Evolutionary conservation across 2,329 filamentous ascomycete genomes (phyloP).

Genomic region (Diaporthe sp.): DNA sequence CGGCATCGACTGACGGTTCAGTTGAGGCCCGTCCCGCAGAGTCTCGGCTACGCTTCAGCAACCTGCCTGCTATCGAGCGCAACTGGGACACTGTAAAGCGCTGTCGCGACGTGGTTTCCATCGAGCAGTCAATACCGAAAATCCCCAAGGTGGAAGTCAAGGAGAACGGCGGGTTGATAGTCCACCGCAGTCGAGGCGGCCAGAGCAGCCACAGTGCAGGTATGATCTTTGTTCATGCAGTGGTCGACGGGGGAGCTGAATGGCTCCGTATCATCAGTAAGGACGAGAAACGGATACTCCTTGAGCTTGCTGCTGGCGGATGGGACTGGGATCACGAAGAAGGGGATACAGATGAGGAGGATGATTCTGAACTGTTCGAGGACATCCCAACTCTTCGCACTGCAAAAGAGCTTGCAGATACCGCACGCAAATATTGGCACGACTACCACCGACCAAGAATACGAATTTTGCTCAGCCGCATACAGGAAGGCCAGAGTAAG

Average conservation of each 20-base stretch:
- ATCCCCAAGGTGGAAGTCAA: conserved; percentile 1
- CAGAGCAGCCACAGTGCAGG: conserved; percentile 12
- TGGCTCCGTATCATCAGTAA: conserved; percentile 52
- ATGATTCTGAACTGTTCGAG: conserved; percentile 35
- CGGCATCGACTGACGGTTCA: neutral
- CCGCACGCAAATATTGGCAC: conserved; percentile 46
- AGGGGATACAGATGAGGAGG: conserved; percentile 34
- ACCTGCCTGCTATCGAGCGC: conserved; percentile 34
- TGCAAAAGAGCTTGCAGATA: conserved; percentile 45
- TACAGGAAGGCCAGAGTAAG: conserved; percentile 44
- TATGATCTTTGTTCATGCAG: conserved; percentile 44
- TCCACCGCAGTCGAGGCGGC: neutral
- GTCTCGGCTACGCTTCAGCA: conserved; percentile 36
- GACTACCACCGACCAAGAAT: conserved; percentile 43
- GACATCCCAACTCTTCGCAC: conserved; percentile 45
- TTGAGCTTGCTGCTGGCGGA: conserved; percentile 49
- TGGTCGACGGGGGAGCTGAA: conserved; percentile 49
- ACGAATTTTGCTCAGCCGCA: conserved; percentile 46
- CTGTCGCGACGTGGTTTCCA: conserved; percentile 23
- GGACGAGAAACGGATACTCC: conserved; percentile 46
- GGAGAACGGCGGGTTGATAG: conserved; percentile 6
- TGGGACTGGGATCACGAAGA: conserved; percentile 43
- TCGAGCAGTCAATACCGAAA: conserved; percentile 31
- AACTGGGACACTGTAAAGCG: conserved; percentile 37
- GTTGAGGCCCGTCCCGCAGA: conserved; percentile 25